These are phyloP conservation scores for Selenicereus undatus DNA, from an alignment of 148 eudicot genomes.

Conservation along the genomic window DNA sequence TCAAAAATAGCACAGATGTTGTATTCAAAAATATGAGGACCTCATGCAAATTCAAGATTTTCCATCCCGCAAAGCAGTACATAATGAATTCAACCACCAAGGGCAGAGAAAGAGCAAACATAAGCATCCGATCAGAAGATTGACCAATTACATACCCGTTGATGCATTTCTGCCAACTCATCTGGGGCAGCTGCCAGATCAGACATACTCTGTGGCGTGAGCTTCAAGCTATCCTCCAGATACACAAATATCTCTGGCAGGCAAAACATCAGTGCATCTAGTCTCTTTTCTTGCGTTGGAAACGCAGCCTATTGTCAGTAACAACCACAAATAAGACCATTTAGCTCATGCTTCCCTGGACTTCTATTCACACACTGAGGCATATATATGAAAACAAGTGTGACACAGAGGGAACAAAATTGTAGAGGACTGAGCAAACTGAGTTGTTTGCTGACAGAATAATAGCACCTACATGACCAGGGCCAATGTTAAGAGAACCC, in stretches of 20 bases:
- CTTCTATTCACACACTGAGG: not conserved
- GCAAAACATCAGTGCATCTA: conserved; percentile 81
- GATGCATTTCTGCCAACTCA: conserved; percentile 86
- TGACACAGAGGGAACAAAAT: not conserved
- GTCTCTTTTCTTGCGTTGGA: conserved; percentile 80
- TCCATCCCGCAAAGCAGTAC: not conserved
- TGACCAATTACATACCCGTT: conserved; percentile 47
- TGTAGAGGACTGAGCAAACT: not conserved
- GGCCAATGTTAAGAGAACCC: not conserved
- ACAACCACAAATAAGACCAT: conserved; percentile 7
- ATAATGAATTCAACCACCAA: too few relatives aligned
- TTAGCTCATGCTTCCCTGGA: conserved; percentile 2
- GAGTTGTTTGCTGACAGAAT: too few relatives aligned
- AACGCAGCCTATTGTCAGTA: conserved; percentile 64
- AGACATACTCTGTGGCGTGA: conserved; percentile 74
- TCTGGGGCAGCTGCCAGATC: conserved; percentile 83
- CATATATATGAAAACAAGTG: not conserved
- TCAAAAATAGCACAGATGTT: not conserved
- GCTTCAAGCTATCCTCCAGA: conserved; percentile 84
- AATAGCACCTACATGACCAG: too few relatives aligned
- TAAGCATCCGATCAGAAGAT: not conserved
- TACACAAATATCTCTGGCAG: conserved; percentile 62
- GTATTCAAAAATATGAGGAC: not conserved
- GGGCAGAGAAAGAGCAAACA: too few relatives aligned
- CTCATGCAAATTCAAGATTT: not conserved